Evolutionary conservation across 2,329 filamentous ascomycete species (phyloP).

Genomic region (Ceratocystis colombiana): DNA sequence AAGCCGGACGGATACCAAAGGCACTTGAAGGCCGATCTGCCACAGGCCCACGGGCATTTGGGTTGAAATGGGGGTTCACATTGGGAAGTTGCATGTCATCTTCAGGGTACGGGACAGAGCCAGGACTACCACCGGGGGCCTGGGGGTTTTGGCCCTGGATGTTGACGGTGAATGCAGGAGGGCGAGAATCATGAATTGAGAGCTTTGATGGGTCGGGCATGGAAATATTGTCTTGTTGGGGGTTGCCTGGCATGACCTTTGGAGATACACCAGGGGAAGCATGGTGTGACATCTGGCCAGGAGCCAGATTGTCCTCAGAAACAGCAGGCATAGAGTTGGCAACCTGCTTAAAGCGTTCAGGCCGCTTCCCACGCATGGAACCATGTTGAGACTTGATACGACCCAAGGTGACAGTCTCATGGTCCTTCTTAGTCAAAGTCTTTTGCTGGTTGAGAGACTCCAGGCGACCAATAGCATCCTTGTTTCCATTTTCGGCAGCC

Average conservation of each 20-base stretch:
- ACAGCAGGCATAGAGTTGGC: slow-evolving; percentile 39
- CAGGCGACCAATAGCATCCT: slow-evolving; percentile 71
- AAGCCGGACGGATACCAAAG: slow-evolving; percentile 44
- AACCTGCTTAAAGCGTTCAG: slow-evolving; percentile 41
- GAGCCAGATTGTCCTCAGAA: slow-evolving; percentile 35
- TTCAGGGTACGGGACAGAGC: slow-evolving; percentile 45
- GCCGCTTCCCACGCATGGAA: slow-evolving; percentile 53
- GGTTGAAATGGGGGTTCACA: slow-evolving; percentile 37
- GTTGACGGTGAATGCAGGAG: slow-evolving; percentile 45
- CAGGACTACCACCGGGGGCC: slow-evolving; percentile 32
- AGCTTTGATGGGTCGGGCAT: slow-evolving; percentile 36
- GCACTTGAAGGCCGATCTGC: slow-evolving; percentile 43
- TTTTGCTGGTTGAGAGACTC: slow-evolving; percentile 75
- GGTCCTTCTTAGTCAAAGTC: slow-evolving; percentile 78
- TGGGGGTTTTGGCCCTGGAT: slow-evolving; percentile 33
- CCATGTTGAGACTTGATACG: slow-evolving; percentile 76
- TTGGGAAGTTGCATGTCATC: slow-evolving; percentile 37
- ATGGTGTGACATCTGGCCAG: slow-evolving; percentile 27
- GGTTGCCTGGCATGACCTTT: slow-evolving; percentile 27
- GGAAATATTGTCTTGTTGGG: slow-evolving; percentile 24
- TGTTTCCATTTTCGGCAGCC: slow-evolving; percentile 82
- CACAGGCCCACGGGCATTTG: slow-evolving; percentile 41
- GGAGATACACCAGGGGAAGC: slow-evolving; percentile 26
- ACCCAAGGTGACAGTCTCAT: slow-evolving; percentile 81
- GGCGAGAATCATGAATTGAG: slow-evolving; percentile 32